phyloP scores from a whole-genome alignment of 2,329 filamentous ascomycete species.

The Penicillium sumatraense region DNA sequence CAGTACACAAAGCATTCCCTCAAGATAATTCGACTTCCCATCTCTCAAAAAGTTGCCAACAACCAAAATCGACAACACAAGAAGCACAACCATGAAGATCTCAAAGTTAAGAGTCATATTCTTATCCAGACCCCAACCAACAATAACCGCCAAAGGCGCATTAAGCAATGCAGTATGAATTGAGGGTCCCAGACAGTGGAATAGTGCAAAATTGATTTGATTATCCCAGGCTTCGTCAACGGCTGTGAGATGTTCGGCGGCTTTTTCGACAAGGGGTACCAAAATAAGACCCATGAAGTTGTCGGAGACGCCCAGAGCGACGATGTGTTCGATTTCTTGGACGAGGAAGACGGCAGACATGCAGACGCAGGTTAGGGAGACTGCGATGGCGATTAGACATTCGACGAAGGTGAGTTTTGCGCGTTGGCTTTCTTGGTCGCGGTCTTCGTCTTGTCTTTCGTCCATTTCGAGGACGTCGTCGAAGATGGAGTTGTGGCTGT shows the following conservation, averaged over 20 bases:
- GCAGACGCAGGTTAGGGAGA: slow-evolving; percentile 71
- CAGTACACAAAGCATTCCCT: slow-evolving; percentile 76
- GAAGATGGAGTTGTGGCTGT: slow-evolving; percentile 77
- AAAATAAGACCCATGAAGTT: slow-evolving; percentile 74
- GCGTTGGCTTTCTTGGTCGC: slow-evolving; percentile 62
- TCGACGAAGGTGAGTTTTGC: slow-evolving; percentile 77
- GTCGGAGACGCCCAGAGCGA: slow-evolving; percentile 58
- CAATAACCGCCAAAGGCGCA: slow-evolving; percentile 78
- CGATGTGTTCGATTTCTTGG: slow-evolving; percentile 69
- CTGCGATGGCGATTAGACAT: slow-evolving; percentile 65
- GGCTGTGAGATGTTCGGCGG: slow-evolving; percentile 81
- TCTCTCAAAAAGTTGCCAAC: slow-evolving; percentile 88
- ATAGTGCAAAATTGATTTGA: slow-evolving; percentile 79
- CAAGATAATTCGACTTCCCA: slow-evolving; percentile 87
- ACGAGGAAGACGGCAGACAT: slow-evolving; percentile 76
- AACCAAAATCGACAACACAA: slow-evolving; percentile 82
- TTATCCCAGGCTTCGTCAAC: slow-evolving; percentile 77
- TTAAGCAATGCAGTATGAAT: slow-evolving; percentile 91
- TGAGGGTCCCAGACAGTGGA: slow-evolving; percentile 83
- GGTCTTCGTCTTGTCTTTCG: slow-evolving; percentile 69
- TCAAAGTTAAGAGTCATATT: slow-evolving; percentile 83
- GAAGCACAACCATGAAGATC: slow-evolving; percentile 79
- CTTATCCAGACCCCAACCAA: slow-evolving; percentile 76
- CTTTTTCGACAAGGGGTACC: slow-evolving; percentile 80
- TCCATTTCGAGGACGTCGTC: slow-evolving; percentile 74